phyloP scores from a whole-genome alignment of 140 eudicot species.

The Erigeron philadelphicus region DNA sequence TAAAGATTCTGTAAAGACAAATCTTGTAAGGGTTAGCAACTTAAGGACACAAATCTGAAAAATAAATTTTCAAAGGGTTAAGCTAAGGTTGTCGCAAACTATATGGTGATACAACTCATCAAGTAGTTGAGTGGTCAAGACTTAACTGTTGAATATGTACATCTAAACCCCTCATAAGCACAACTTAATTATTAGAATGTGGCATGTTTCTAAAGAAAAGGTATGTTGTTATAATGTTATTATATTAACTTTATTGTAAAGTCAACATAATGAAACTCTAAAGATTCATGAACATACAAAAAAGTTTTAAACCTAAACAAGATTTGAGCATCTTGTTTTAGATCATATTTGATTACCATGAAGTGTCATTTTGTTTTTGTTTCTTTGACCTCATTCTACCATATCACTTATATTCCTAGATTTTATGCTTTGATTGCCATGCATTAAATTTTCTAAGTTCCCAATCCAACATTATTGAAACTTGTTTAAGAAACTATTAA shows the following conservation, averaged over 20 bases:
- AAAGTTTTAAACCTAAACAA: constrained; percentile 19
- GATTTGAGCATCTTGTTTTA: constrained; percentile 41
- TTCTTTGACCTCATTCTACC: constrained; percentile 27
- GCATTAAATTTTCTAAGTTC: background rate
- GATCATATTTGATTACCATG: constrained; percentile 26
- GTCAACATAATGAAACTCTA: constrained; percentile 33
- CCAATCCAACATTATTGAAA: background rate
- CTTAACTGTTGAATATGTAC: constrained; percentile 11
- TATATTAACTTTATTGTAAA: constrained; percentile 13
- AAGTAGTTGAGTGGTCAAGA: constrained; percentile 26
- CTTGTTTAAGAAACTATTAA: background rate
- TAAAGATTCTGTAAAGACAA: background rate
- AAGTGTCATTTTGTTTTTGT: constrained; percentile 36
- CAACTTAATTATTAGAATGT: constrained; percentile 31
- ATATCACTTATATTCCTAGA: constrained; percentile 20
- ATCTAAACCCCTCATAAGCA: constrained; percentile 27
- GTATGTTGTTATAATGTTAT: constrained; percentile 4
- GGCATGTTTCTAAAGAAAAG: constrained; percentile 16
- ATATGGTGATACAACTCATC: constrained; percentile 29
- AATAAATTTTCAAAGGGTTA: background rate
- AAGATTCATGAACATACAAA: constrained; percentile 33
- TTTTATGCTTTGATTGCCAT: background rate
- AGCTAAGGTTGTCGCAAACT: constrained; percentile 15
- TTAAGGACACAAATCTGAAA: background rate
- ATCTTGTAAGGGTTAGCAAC: background rate